These are phyloP conservation scores for Atkinsonella texensis DNA, from an alignment of 2,329 filamentous ascomycete species.

Conservation along the genomic window DNA sequence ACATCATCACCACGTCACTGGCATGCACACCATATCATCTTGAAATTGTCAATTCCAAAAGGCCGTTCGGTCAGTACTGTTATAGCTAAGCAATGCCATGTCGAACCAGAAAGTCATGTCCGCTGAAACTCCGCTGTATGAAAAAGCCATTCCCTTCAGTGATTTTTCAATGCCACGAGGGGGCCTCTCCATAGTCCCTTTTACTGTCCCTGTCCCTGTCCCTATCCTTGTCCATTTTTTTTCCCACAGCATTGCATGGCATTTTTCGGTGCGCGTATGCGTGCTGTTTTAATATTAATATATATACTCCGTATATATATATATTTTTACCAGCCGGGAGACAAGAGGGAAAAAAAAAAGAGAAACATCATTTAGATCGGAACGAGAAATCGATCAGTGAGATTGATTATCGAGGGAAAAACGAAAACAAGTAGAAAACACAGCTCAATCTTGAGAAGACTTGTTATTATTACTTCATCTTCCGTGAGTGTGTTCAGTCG, in stretches of 20 bases:
- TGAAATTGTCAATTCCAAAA: not conserved
- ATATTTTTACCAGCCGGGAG: not conserved
- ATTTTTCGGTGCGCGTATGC: constrained; percentile 1
- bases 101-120: constrained; percentile 5
- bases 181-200: not conserved
- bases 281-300: constrained; percentile 1
- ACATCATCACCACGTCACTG: not conserved
- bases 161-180: not conserved
- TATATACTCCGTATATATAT: no score
- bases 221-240: not conserved
- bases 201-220: not conserved
- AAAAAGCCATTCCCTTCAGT: not conserved
- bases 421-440: not conserved
- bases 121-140: constrained; percentile 7
- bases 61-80: not conserved
- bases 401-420: not conserved
- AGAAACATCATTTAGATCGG: not conserved
- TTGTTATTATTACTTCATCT: no score
- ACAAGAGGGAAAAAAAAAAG: not conserved
- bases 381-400: not conserved
- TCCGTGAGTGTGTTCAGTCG: no score
- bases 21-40: no score
- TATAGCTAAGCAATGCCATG: constrained; percentile 4
- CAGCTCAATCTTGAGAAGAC: no score
- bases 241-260: not conserved